Conservation (phyloP, 1,284 basidiomycete species). For the Trichosporon faecale region DNA sequence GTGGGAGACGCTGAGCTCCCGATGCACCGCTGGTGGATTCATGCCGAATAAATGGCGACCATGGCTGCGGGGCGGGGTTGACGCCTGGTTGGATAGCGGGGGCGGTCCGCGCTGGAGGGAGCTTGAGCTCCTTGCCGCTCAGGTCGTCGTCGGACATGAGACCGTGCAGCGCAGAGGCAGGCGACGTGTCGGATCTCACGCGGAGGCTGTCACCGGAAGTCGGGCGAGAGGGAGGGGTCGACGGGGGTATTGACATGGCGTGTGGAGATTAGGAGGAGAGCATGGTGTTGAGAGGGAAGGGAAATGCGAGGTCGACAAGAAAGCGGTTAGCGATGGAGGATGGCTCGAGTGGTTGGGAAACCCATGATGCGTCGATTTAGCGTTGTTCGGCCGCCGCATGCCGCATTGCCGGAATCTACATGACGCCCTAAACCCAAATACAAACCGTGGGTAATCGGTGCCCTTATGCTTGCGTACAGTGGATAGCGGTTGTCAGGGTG, state of each 20-base stretch:
- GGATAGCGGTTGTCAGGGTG: not conserved
- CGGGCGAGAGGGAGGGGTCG: not conserved
- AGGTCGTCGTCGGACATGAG: constrained; percentile 11
- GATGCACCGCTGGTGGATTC: not conserved
- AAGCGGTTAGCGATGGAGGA: not conserved
- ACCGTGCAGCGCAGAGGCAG: constrained; percentile 6
- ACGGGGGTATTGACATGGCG: constrained; percentile 3
- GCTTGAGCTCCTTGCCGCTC: constrained; percentile 11
- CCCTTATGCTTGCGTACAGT: not conserved
- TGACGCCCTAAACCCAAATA: not conserved
- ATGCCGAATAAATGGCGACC: constrained; percentile 1
- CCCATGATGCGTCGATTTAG: not conserved
- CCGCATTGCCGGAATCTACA: constrained; percentile 6
- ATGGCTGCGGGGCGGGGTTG: not conserved
- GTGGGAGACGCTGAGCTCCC: constrained; percentile 7
- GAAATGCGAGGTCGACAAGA: not conserved
- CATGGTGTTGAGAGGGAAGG: not conserved
- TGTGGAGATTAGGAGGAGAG: not conserved
- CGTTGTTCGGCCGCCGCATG: constrained; percentile 1
- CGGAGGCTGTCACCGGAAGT: constrained; percentile 4
- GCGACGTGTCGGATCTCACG: constrained; percentile 7
- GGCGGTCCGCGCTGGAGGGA: constrained; percentile 11
- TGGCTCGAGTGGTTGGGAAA: not conserved
- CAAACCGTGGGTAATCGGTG: not conserved
- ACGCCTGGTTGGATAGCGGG: not conserved